Percentiles rank a stretch among this genome's conserved stretches.
Conservation (phyloP, 495 filamentous ascomycete species). For the Melanomma pulvis-pyrius region DNA sequence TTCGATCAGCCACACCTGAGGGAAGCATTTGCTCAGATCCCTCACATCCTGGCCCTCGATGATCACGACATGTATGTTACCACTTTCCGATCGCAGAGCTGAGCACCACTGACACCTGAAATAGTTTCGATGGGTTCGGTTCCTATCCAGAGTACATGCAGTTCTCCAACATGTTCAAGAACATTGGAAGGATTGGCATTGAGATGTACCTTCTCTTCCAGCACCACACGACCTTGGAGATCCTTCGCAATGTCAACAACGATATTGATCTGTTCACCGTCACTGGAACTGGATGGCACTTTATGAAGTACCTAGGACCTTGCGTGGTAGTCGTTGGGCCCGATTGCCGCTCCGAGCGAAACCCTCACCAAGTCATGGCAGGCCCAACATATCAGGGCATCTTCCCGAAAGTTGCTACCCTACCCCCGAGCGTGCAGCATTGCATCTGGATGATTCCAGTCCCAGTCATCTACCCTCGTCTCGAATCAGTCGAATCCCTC, state of each 20-base stretch:
- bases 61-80: slow-evolving; percentile 96
- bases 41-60: slow-evolving; percentile 87
- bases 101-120: not conserved
- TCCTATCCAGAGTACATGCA: slow-evolving; percentile 99
- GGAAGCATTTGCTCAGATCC: slow-evolving; percentile 96
- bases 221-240: slow-evolving; percentile 93
- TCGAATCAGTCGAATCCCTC: slow-evolving; percentile 87
- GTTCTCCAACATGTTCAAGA: slow-evolving; percentile 94
- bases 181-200: slow-evolving; percentile 94
- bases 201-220: slow-evolving; percentile 99
- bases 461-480: slow-evolving; percentile 84
- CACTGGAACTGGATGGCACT: slow-evolving; percentile 96
- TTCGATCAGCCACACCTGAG: slow-evolving; percentile 93
- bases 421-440: slow-evolving; percentile 93
- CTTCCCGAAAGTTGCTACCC: slow-evolving; percentile 89
- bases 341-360: slow-evolving; percentile 89
- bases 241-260: slow-evolving; percentile 80
- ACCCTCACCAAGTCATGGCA: slow-evolving; percentile 87
- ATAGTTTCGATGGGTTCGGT: slow-evolving; percentile 94
- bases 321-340: slow-evolving; percentile 86
- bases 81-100: not conserved
- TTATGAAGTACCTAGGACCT: slow-evolving; percentile 93
- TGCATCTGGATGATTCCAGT: slow-evolving; percentile 94
- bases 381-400: slow-evolving; percentile 96
- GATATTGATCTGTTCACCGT: slow-evolving; percentile 95